Evolutionary conservation across 2,329 filamentous ascomycete genomes (phyloP), one percentile per base, ranked within the genome.

Genomic region (Basipetospora chlamydospora): DNA sequence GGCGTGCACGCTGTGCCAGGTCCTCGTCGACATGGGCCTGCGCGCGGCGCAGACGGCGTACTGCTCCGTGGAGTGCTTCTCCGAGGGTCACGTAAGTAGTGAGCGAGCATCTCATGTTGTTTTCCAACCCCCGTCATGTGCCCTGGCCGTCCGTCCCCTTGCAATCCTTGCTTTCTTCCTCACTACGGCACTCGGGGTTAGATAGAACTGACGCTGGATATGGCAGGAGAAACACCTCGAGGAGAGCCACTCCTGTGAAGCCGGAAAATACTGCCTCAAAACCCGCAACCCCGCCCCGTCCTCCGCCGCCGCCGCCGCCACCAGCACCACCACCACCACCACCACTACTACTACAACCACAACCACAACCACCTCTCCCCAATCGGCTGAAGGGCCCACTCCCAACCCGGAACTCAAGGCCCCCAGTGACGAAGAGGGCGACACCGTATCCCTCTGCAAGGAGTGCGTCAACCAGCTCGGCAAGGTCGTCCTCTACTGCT

Each of bases 1-100:
- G 2, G 58, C 59, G 5, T 69, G 66, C 35, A 50, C 58, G 2
- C 34, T 66, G 5, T 69, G 66, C 45, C 60, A 67, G 42, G 47
- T 60, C n/a, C 47, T 64, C 2, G 42, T 49, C 9, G 50, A 59
- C 26, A 52, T 59, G 40, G 57, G 58, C 10, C 50, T 60, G 3
- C 42, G 42, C 8, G 47, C 50, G 34, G 49, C 48, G 21, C 44
- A 62, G 38, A 59, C 57, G 2, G 48, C 64, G 6, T 69, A 64
- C 43, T 67, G 64, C 46, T 63, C 61, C 1, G 52, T 60, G 6
- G 51, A 51, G 17, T 67, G 64, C 42, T 52, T 52, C 20, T 48
- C 55, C 6, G 50, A 55, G 26, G 57, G 55, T 34, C 56, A 60
- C 33, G 65, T 67, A 48, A 47, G 61, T 31, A n/a, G n/a, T n/a